A percentile compares a stretch with the other conserved stretches of the same genome.
These are phyloP conservation scores for Cyathus striatus DNA, from an alignment of 768 basidiomycete genomes.

Conservation along the genomic window DNA sequence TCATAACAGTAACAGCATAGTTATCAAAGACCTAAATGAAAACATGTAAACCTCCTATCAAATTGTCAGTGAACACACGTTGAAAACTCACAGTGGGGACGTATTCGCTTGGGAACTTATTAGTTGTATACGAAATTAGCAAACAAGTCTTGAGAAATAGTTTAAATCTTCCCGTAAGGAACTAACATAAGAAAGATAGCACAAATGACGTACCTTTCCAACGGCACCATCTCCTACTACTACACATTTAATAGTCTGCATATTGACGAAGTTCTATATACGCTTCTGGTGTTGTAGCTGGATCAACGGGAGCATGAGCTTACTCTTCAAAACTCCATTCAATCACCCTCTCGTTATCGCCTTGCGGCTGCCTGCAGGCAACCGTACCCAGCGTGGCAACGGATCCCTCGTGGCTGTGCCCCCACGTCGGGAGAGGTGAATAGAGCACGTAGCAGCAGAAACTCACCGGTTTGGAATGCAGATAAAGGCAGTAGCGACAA, in stretches of 20 bases:
- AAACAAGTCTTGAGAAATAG: conserved; percentile 66
- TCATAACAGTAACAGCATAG: conserved; percentile 99
- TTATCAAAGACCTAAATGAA: conserved; percentile 82
- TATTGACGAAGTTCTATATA: conserved; percentile 22
- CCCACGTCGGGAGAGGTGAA: conserved; percentile 14
- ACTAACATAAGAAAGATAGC: conserved; percentile 1
- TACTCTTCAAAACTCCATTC: background rate
- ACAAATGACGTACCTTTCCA: conserved; percentile 72
- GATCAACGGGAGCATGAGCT: conserved; percentile 2
- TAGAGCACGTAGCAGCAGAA: no score
- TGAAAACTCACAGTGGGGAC: conserved; percentile 82
- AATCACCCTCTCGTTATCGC: conserved; percentile 16
- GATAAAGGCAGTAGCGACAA: conserved; percentile 12
- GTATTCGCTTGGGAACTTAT: conserved; percentile 99
- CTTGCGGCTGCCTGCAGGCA: conserved; percentile 16
- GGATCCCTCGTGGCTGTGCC: conserved; percentile 34
- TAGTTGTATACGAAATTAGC: conserved; percentile 95
- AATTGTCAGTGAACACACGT: conserved; percentile 17
- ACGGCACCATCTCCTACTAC: conserved; percentile 98
- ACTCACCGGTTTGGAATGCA: no score
- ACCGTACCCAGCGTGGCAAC: conserved; percentile 30
- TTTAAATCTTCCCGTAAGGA: background rate
- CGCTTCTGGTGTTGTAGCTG: conserved; percentile 5
- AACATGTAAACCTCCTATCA: no score
- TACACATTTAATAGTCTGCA: conserved; percentile 98